These are phyloP conservation scores for Hirschfeldia incana DNA, from an alignment of 345 rosid species.

Conservation along the genomic window DNA sequence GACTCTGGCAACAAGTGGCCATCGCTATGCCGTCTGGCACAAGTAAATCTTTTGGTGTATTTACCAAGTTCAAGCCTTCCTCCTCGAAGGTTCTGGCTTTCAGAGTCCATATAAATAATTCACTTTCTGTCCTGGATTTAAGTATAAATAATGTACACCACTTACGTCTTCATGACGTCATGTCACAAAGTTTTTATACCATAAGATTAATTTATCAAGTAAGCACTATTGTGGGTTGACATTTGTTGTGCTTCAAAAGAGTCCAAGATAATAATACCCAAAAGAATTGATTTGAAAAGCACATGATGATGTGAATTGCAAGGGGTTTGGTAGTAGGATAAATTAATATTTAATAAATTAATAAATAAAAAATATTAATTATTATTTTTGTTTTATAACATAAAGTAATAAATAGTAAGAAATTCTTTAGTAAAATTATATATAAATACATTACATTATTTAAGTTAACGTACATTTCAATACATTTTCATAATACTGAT, in stretches of 20 bases:
- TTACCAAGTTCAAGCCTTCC: not conserved
- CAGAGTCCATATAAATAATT: not conserved
- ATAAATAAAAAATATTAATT: too few relatives aligned
- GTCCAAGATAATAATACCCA: not conserved
- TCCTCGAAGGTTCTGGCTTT: not conserved
- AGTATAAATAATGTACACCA: not conserved
- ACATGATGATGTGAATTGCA: not conserved
- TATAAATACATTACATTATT: too few relatives aligned
- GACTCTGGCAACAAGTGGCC: conserved; percentile 71
- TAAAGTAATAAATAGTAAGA: too few relatives aligned
- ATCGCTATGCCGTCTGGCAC: conserved; percentile 79
- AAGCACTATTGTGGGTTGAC: conserved; percentile 12
- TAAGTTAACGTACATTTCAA: too few relatives aligned
- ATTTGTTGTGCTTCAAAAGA: not conserved
- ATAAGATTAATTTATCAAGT: not conserved
- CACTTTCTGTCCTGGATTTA: not conserved
- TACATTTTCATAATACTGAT: too few relatives aligned
- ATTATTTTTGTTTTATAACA: too few relatives aligned
- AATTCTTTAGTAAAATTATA: too few relatives aligned
- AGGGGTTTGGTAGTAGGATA: not conserved
- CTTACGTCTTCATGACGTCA: conserved; percentile 26
- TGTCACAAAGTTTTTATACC: not conserved
- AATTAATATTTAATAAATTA: too few relatives aligned
- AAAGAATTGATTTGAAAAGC: not conserved
- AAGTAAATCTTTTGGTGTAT: conserved; percentile 39